Base-by-base conservation (phyloP, 2,329 filamentous ascomycete genomes). In the Magnaporthales sp. region DNA sequence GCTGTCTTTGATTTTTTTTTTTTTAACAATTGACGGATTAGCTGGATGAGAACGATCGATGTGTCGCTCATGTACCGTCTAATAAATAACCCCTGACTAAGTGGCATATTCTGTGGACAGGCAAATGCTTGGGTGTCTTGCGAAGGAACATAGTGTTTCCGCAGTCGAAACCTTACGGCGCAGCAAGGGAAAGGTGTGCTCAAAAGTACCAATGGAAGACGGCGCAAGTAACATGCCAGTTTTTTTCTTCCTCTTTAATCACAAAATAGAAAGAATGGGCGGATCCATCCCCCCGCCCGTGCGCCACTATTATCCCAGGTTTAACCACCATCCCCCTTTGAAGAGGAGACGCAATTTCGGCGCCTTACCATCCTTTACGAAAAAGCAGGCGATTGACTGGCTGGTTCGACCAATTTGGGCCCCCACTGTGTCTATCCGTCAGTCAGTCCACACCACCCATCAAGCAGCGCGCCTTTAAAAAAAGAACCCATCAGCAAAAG, bases 231-330 rank as follows among this genome's bases (percentile, higher is more conserved):
- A 19, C 38, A 46, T 46, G 38, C 38, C n/a, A 46, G n/a, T 46
- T 19, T 46, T 46, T 46, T 46, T 13, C n/a, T 46, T 19, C 38
- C 38, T 46, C 38, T 46, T 46, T 46, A 46, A 46, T 46, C 38
- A 46, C 15, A 46, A 46, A 46, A n/a, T 46, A 19, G n/a, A 46
- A 46, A 46, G 15, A 46, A 67, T 58, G 46, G 24, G 65, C 65
- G 65, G 63, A 63, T 66, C 58, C 65, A 66, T 65, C 67, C 67
- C 65, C 65, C 67, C 67, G 67, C 64, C 67, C 30, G 65, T 26
- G 61, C 67, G 65, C 67, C 67, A 65, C 65, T 63, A 63, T 67
- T 65, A 46, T 67, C 60, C 60, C 30, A 26, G 27, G 26, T 31
- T 65, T 54, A 27, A 65, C 56, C 46, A 38, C 67, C 27, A 54